These are phyloP conservation scores for Fusarium heterosporum DNA, from an alignment of 2,329 filamentous ascomycete genomes.

Conservation along the genomic window DNA sequence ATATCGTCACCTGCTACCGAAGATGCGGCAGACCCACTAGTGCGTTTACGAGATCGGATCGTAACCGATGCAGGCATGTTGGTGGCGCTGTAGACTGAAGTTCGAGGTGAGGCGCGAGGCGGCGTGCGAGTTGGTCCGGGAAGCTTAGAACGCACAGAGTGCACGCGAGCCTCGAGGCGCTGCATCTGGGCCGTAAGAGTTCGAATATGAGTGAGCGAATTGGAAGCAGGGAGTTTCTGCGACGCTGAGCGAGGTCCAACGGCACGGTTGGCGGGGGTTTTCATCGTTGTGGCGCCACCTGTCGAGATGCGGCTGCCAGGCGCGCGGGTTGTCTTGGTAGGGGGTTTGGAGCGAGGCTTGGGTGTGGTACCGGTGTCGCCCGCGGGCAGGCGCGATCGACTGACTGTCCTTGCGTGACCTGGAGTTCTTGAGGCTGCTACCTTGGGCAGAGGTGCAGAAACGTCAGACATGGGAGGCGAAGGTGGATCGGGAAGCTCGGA, in stretches of 20 bases:
- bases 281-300: slow-evolving; percentile 59
- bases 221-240: slow-evolving; percentile 66
- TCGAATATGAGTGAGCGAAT: slow-evolving; percentile 91
- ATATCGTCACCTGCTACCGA: slow-evolving; percentile 64
- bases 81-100: slow-evolving; percentile 54
- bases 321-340: slow-evolving; percentile 48
- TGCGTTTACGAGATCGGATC: slow-evolving; percentile 77
- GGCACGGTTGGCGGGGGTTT: slow-evolving; percentile 60
- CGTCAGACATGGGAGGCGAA: slow-evolving; percentile 93
- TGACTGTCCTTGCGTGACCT: slow-evolving; percentile 51
- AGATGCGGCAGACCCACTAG: slow-evolving; percentile 66
- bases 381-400: slow-evolving; percentile 62
- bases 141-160: slow-evolving; percentile 90
- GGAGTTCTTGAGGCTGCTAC: slow-evolving; percentile 54
- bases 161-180: slow-evolving; percentile 91
- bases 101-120: slow-evolving; percentile 81
- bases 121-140: slow-evolving; percentile 84
- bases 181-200: slow-evolving; percentile 97
- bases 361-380: slow-evolving; percentile 66
- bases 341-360: slow-evolving; percentile 66
- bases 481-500: slow-evolving; percentile 84
- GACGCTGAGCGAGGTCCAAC: slow-evolving; percentile 68
- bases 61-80: slow-evolving; percentile 68
- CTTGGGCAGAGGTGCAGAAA: slow-evolving; percentile 71
- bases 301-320: slow-evolving; percentile 60